Percentiles rank a stretch among this genome's conserved stretches.
phyloP scores from a whole-genome alignment of 306 rosid species.

The Lathyrus tuberosus region DNA sequence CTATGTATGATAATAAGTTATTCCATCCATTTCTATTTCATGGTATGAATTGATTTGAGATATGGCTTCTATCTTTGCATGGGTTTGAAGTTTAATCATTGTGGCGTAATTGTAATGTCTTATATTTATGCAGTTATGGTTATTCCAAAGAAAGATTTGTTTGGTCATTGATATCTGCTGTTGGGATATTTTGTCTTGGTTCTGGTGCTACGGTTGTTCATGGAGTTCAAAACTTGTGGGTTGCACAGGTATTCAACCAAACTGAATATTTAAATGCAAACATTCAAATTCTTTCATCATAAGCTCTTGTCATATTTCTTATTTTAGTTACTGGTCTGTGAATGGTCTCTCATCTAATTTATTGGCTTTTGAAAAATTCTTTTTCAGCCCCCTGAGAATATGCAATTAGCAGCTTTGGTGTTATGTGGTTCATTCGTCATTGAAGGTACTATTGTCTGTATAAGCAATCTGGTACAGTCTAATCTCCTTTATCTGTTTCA shows the following conservation, averaged over 20 bases:
- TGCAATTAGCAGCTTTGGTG: conserved; percentile 81
- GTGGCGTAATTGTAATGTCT: conserved; percentile 31
- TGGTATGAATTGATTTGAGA: conserved; percentile 12
- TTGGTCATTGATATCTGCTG: conserved; percentile 99
- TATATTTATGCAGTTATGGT: conserved; percentile 73
- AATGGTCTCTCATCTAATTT: conserved; percentile 32
- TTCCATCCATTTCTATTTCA: conserved; percentile 25
- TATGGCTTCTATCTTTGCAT: conserved; percentile 19
- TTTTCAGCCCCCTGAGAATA: conserved; percentile 85
- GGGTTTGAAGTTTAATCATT: conserved; percentile 23
- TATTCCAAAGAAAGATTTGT: conserved; percentile 99
- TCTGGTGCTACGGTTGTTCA: conserved; percentile 92
- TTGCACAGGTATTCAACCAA: conserved; percentile 65
- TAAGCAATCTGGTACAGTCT: conserved; percentile 30
- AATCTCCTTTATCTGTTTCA: conserved; percentile 28
- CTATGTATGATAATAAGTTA: not conserved
- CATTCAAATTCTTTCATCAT: conserved; percentile 16
- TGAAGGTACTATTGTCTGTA: conserved; percentile 65
- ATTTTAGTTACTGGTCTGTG: conserved; percentile 5
- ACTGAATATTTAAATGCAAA: conserved; percentile 22
- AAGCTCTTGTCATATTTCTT: not conserved
- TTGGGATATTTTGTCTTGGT: conserved; percentile 98
- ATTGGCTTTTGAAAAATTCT: conserved; percentile 39
- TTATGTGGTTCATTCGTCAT: conserved; percentile 89
- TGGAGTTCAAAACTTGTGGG: conserved; percentile 97